These are phyloP conservation scores for Penicillium diatomitis DNA, from an alignment of 495 filamentous ascomycete genomes.

Conservation along the genomic window DNA sequence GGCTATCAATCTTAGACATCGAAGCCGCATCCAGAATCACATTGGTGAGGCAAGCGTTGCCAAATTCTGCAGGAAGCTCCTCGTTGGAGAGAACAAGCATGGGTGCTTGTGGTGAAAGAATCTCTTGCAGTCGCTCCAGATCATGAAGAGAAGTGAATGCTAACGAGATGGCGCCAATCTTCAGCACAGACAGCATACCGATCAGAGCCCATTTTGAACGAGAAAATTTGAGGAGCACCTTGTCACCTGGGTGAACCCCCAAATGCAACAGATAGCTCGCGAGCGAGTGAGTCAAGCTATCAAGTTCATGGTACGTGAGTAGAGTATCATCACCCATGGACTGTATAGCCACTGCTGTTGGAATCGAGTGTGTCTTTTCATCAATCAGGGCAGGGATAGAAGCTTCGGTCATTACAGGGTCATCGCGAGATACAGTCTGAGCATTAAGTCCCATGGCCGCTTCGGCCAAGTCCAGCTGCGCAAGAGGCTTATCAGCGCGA, in stretches of 20 bases:
- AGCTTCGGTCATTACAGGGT: background rate
- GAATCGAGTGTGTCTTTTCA: background rate
- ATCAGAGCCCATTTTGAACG: background rate
- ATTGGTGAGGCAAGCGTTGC: background rate
- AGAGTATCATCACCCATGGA: background rate
- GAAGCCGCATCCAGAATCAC: background rate
- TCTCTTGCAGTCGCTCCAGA: background rate
- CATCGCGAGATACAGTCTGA: background rate
- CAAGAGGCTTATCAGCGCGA: background rate
- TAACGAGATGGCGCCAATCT: background rate
- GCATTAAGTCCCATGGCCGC: too few species aligned
- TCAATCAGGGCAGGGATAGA: background rate
- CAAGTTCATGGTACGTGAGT: background rate
- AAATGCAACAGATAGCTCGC: background rate
- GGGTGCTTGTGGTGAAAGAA: background rate
- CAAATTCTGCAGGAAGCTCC: background rate
- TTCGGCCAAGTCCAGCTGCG: too few species aligned
- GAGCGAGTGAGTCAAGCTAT: background rate
- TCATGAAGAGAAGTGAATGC: background rate
- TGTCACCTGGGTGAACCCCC: background rate
- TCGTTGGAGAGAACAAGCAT: background rate
- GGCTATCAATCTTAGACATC: background rate
- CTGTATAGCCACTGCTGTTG: background rate
- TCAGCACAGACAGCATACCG: background rate
- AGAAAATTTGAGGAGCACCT: background rate